Percentiles rank a stretch among this genome's conserved stretches.
These are phyloP conservation scores for Cynara cardunculus DNA, from an alignment of 129 eudicot genomes.

Conservation along the genomic window DNA sequence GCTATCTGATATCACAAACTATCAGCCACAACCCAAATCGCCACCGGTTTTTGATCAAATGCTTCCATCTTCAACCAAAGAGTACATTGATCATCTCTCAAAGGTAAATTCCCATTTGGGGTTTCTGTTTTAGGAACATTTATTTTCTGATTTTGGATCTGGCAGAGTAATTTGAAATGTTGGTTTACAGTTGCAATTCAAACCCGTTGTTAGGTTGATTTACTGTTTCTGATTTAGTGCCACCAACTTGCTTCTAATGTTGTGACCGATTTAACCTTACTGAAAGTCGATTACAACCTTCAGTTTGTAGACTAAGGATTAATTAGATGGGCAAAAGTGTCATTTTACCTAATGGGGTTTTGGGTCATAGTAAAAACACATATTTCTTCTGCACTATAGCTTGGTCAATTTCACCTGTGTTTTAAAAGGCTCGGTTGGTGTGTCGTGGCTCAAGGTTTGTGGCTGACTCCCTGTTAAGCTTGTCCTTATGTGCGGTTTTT, in stretches of 20 bases:
- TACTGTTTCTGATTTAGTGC: neutral
- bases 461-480: too few species aligned
- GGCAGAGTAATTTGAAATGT: neutral
- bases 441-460: too few species aligned
- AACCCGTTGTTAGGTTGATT: too few species aligned
- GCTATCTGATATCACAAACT: conserved; percentile 76
- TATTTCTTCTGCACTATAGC: neutral
- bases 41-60: conserved; percentile 28
- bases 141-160: neutral
- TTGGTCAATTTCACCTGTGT: neutral
- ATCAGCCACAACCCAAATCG: conserved; percentile 48
- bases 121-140: too few species aligned
- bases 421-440: too few species aligned
- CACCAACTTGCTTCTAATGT: neutral
- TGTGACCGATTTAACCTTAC: neutral
- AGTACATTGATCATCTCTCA: conserved; percentile 49
- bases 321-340: neutral
- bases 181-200: neutral
- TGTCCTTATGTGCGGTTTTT: too few species aligned
- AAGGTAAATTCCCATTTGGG: conserved; percentile 33
- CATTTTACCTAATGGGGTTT: neutral
- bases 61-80: conserved; percentile 35
- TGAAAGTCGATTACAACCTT: neutral
- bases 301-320: neutral
- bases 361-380: neutral